These are phyloP conservation scores for Aspergillus sp. DNA, from an alignment of 2,329 filamentous ascomycete genomes.

Conservation along the genomic window DNA sequence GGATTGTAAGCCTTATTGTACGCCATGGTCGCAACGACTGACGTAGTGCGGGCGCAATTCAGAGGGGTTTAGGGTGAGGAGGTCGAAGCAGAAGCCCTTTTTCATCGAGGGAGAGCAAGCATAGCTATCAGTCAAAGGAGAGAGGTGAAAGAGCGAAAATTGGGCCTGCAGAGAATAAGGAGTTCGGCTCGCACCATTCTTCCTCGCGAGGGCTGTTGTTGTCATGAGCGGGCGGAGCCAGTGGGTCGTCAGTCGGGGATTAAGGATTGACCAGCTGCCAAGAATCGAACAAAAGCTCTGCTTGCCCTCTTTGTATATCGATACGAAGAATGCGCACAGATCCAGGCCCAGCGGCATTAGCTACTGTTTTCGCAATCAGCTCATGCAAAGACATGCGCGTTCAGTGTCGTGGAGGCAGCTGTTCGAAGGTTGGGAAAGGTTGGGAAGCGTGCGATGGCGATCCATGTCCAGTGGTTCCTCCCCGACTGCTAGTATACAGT, in stretches of 20 bases:
- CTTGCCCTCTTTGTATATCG: not conserved
- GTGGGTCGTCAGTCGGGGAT: conserved; percentile 10
- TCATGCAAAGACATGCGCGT: not conserved
- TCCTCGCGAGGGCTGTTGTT: conserved; percentile 12
- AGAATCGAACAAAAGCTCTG: conserved; percentile 3
- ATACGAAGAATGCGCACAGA: not conserved
- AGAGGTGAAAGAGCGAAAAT: not conserved
- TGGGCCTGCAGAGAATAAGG: conserved; percentile 4
- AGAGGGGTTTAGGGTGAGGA: conserved; percentile 5
- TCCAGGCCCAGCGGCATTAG: not conserved
- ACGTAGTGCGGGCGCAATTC: conserved; percentile 23
- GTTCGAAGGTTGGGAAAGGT: not conserved
- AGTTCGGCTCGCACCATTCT: conserved; percentile 14
- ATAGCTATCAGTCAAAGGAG: conserved; percentile 1
- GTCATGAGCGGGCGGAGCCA: conserved; percentile 10
- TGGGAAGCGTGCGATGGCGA: not conserved
- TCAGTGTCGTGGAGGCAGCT: not conserved
- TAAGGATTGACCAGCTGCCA: conserved; percentile 13
- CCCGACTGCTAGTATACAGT: not conserved
- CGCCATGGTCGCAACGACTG: conserved; percentile 63
- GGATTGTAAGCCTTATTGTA: conserved; percentile 94
- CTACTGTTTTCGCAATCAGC: not conserved
- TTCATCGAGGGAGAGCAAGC: not conserved
- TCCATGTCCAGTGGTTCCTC: not conserved
- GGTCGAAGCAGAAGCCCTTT: conserved; percentile 4